Evolutionary conservation across 73 alveolate genomes (phyloP).

Genomic region (Paramecium biaurelia): DNA sequence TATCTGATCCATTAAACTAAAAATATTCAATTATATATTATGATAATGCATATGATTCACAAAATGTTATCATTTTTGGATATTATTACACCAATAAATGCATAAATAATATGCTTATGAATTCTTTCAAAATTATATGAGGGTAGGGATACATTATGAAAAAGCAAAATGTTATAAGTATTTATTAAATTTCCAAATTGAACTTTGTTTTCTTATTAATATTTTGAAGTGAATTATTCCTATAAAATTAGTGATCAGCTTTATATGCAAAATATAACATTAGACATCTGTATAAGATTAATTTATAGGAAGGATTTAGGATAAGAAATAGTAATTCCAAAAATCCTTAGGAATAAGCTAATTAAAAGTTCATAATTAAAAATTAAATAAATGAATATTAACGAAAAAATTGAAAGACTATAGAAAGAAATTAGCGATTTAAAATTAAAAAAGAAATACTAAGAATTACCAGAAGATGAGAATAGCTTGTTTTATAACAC

Average conservation of each 20-base stretch:
- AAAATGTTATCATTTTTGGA: neutral
- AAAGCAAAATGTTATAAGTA: neutral
- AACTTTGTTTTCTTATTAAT: neutral
- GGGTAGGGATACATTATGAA: neutral
- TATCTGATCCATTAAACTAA: neutral
- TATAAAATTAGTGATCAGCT: neutral
- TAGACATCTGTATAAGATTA: neutral
- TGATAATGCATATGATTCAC: slow-evolving; percentile 44
- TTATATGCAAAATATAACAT: neutral
- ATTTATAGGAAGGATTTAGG: neutral
- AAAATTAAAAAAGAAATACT: neutral
- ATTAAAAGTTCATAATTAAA: neutral
- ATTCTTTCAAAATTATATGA: neutral
- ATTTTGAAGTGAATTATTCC: neutral
- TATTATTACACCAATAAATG: neutral
- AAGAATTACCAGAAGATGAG: slow-evolving; percentile 11
- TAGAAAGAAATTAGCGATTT: slow-evolving; percentile 1
- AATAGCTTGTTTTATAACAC: neutral
- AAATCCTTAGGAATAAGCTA: neutral
- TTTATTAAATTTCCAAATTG: neutral
- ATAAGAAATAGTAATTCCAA: neutral
- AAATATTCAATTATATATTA: neutral
- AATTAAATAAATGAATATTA: slow-evolving; percentile 14
- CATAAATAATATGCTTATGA: neutral
- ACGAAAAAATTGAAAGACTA: slow-evolving; percentile 34